phyloP scores from a whole-genome alignment of 148 eudicot genomes.

The Euryodendron excelsum region DNA sequence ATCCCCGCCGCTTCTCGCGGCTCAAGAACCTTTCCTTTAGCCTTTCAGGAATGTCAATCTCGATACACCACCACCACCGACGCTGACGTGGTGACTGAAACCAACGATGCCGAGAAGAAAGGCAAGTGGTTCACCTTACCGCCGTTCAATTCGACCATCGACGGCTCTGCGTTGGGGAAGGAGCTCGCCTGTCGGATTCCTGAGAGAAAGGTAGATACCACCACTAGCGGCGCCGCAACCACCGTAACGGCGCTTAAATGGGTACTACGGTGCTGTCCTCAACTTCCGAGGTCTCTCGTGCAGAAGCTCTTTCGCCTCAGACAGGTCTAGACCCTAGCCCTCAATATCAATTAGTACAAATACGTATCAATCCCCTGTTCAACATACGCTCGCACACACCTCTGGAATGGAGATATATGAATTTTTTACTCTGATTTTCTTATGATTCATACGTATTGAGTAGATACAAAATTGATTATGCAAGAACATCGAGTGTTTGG shows the following conservation, averaged over 20 bases:
- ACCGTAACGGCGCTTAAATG: constrained; percentile 75
- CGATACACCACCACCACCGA: constrained; percentile 16
- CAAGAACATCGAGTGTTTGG: no score
- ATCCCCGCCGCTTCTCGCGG: constrained; percentile 13
- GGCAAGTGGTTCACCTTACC: constrained; percentile 70
- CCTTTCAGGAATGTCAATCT: background rate
- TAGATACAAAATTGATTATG: no score
- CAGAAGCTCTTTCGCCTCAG: constrained; percentile 93
- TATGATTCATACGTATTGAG: background rate
- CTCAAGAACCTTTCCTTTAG: background rate
- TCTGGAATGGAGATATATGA: background rate
- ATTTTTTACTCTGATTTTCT: background rate
- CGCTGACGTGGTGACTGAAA: constrained; percentile 7
- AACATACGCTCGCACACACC: background rate
- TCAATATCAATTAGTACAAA: background rate
- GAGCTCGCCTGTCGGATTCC: constrained; percentile 30
- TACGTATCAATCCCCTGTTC: background rate
- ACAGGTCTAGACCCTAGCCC: constrained; percentile 44
- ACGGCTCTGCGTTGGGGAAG: constrained; percentile 59
- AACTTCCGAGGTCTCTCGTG: constrained; percentile 75
- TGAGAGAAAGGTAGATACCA: background rate
- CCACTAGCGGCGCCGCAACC: background rate
- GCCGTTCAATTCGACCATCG: constrained; percentile 46
- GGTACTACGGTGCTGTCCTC: constrained; percentile 82
- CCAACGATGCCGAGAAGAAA: constrained; percentile 16